phyloP scores from a whole-genome alignment of 768 basidiomycete species.

The Termitomyces sp. region DNA sequence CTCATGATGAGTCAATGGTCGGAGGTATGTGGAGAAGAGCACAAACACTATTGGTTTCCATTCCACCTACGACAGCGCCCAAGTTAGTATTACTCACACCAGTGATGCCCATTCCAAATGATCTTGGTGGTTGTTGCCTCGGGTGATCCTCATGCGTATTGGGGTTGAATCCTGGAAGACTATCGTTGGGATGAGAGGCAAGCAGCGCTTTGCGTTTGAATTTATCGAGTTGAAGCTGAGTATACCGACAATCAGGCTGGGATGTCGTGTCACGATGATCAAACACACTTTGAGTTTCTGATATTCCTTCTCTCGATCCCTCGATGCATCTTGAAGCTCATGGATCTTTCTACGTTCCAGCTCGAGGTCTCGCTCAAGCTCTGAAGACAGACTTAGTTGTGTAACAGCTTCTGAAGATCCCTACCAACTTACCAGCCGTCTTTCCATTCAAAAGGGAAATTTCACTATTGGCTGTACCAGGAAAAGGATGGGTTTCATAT shows the following conservation, averaged over 20 bases:
- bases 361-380: constrained; percentile 76
- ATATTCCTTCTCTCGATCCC: constrained; percentile 82
- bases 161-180: constrained; percentile 11
- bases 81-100: constrained; percentile 32
- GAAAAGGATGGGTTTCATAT: not conserved
- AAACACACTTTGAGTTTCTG: constrained; percentile 72
- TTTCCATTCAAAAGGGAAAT: constrained; percentile 67
- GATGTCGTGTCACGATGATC: not conserved
- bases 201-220: constrained; percentile 78
- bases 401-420: not conserved
- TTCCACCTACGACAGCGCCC: constrained; percentile 53
- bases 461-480: constrained; percentile 63
- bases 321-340: constrained; percentile 66
- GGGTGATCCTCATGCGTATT: constrained; percentile 6
- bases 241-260: not conserved
- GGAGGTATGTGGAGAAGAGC: not conserved
- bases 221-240: constrained; percentile 71
- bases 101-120: constrained; percentile 9
- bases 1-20: not conserved
- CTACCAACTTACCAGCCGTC: constrained; percentile 41
- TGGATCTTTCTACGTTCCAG: constrained; percentile 68
- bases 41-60: constrained; percentile 60
- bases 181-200: constrained; percentile 27
- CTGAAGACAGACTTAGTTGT: constrained; percentile 26
- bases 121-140: constrained; percentile 4